Conservation (phyloP, 768 basidiomycete species). For the Auricularia auricula-judae region DNA sequence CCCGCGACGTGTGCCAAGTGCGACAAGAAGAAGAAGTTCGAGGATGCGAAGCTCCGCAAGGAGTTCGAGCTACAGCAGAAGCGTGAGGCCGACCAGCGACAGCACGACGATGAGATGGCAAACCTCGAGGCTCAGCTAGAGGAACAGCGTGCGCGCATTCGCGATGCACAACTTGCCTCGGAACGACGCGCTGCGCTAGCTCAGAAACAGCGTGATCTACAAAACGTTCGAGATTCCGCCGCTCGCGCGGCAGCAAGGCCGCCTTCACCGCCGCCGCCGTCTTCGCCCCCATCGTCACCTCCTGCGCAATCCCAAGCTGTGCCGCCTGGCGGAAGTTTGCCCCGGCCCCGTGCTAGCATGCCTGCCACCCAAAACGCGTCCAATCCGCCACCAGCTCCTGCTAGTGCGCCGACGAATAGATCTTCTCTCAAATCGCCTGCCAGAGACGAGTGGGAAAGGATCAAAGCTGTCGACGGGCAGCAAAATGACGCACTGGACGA, state of each 20-base stretch:
- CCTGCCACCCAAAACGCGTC: too few relatives aligned
- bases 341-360: not conserved
- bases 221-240: slow-evolving; percentile 11
- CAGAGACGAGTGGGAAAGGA: slow-evolving; percentile 40
- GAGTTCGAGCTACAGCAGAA: slow-evolving; percentile 32
- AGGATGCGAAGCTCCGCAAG: slow-evolving; percentile 28
- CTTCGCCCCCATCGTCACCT: too few relatives aligned
- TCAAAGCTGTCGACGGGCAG: slow-evolving; percentile 38
- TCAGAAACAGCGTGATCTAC: slow-evolving; percentile 38
- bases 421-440: slow-evolving; percentile 18
- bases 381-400: too few relatives aligned
- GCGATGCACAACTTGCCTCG: slow-evolving; percentile 32
- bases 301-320: not conserved
- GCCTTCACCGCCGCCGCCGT: too few relatives aligned
- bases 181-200: slow-evolving; percentile 25
- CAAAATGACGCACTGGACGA: slow-evolving; percentile 45
- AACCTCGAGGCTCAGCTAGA: slow-evolving; percentile 33
- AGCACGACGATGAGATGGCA: slow-evolving; percentile 31
- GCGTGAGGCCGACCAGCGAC: slow-evolving; percentile 33
- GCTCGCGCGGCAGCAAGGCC: not conserved
- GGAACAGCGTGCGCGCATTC: slow-evolving; percentile 19
- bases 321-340: not conserved
- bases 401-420: too few relatives aligned
- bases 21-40: slow-evolving; percentile 31
- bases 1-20: slow-evolving; percentile 34